phyloP scores from a whole-genome alignment of 805 yeast species.

The Zygoascus bituminiphila region DNA sequence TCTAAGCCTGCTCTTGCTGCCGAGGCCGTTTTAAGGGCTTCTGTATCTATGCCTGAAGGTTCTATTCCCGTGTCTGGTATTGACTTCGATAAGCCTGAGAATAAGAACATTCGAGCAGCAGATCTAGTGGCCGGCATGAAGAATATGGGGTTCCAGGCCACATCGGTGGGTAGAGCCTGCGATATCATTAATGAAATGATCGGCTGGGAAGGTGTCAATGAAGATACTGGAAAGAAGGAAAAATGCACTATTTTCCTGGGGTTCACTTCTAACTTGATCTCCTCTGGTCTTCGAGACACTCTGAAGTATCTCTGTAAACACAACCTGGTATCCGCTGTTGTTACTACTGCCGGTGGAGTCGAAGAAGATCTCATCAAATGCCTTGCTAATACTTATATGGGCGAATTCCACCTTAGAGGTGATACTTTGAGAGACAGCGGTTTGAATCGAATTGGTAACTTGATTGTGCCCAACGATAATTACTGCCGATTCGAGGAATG shows the following conservation, averaged over 20 bases:
- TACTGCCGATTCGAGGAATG: conserved; percentile 97
- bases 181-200: conserved; percentile 92
- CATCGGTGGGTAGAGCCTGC: conserved; percentile 78
- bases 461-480: conserved; percentile 95
- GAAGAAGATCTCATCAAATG: conserved; percentile 97
- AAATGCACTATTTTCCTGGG: conserved; percentile 92
- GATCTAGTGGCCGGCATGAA: conserved; percentile 78
- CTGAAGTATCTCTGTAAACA: conserved; percentile 83
- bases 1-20: conserved; percentile 62
- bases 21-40: conserved; percentile 84
- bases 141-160: conserved; percentile 96
- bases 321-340: conserved; percentile 90
- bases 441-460: conserved; percentile 94
- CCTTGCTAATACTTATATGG: conserved; percentile 91
- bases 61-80: conserved; percentile 78
- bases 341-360: conserved; percentile 96
- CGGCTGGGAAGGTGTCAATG: conserved; percentile 80
- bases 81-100: conserved; percentile 74
- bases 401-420: conserved; percentile 82
- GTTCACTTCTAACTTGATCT: conserved; percentile 90
- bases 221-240: conserved; percentile 43
- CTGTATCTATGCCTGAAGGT: conserved; percentile 77
- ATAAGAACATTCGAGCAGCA: conserved; percentile 68
- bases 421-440: conserved; percentile 82
- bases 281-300: conserved; percentile 90